Evolutionary conservation across 208 protist genomes (phyloP).

Genomic region (Balamuthia mandrillaris): DNA sequence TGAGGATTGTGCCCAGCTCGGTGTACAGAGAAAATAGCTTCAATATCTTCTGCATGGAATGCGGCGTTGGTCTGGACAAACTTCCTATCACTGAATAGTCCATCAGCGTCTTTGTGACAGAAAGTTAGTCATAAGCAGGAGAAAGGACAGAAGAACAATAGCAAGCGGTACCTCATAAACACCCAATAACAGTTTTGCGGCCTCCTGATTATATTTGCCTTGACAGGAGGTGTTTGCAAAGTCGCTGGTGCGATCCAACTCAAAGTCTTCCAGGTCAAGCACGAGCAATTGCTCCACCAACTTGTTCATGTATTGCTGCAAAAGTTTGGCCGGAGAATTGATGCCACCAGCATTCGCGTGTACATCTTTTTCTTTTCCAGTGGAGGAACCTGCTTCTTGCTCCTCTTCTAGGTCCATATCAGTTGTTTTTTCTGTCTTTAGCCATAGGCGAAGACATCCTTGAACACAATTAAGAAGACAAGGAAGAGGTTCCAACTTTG

Average conservation of each 20-base stretch:
- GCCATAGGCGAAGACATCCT: background rate
- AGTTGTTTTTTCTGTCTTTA: background rate
- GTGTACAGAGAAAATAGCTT: no score
- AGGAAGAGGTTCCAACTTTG: background rate
- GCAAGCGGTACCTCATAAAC: background rate
- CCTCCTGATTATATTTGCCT: constrained; percentile 23
- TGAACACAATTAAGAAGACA: background rate
- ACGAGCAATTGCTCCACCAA: background rate
- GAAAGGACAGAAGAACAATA: no score
- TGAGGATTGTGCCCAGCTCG: no score
- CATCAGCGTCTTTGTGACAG: background rate
- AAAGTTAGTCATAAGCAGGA: background rate
- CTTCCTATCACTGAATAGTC: constrained; percentile 24
- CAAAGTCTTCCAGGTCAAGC: constrained; percentile 12
- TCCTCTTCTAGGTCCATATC: background rate
- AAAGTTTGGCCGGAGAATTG: background rate
- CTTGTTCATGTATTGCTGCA: background rate
- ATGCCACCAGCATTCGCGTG: background rate
- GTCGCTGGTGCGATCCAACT: constrained; percentile 3
- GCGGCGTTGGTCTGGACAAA: no score
- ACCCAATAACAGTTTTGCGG: background rate
- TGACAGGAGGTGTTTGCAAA: background rate
- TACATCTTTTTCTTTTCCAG: background rate
- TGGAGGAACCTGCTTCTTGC: no score
- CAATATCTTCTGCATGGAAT: no score